Base-by-base conservation (phyloP, 306 rosid species). In the Sesbania bispinosa region DNA sequence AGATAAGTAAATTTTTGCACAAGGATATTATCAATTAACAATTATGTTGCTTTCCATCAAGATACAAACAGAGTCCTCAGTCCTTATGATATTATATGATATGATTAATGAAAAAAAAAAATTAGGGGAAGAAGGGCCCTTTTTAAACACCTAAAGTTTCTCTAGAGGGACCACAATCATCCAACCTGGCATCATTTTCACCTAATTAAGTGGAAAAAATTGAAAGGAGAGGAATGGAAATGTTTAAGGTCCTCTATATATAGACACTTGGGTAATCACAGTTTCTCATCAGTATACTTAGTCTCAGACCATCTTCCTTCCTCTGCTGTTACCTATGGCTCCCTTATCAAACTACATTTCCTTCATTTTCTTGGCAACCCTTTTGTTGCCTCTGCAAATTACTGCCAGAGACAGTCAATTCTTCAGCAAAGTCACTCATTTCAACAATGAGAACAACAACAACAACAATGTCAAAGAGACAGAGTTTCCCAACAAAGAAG, bases 351-450 rank as follows among this genome's bases (percentile, higher is more conserved):
- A 78, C 10, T 8, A 30, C 39, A 48, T 77, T 27, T 59, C 79
- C 33, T 30, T 78, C 16, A 75, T 90, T 61, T 59, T 88, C 81
- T 38, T 87, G 9, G 23, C 88, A 23, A 39, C 75, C 60, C 85
- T 89, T 83, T 50, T 73, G 36, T 30, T 86, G 21, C 76, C 90
- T 69, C 62, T 81, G 15, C 90, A 85, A 45, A 81, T 62, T 26
- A 76, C 57, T 39, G 95, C 91, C 14, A 83, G 99, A 82, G 96
- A 90, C 2, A 91, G 90, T 62, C 76, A 85, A 29, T 89, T 87
- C 90, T 94, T 94, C 87, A 91, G 92, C 88, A 94, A 94, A 81
- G 80, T 87, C 62, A 46, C 96, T 32, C 81, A 60, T 62, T 38
- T 46, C 63, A 69, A 26, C 63, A 69, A 69, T 82, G 18, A 57